Evolutionary conservation across 2,329 filamentous ascomycete species (phyloP), one percentile per base, ranked within the genome.

Genomic region (Pseudonectria foliicola): DNA sequence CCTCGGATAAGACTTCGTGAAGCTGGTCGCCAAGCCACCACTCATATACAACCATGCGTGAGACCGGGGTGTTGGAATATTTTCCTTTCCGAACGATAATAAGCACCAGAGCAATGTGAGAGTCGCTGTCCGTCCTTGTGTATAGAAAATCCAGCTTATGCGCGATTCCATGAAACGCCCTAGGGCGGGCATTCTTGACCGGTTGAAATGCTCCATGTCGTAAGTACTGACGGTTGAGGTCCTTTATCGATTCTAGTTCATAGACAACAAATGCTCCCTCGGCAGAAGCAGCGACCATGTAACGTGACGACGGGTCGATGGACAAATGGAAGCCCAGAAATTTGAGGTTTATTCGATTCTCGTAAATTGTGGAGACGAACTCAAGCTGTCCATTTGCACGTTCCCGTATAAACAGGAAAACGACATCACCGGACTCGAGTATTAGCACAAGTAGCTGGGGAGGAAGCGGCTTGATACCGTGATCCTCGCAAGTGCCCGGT

Each of bases 71-170:
- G 3, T 40, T 38, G 8, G 35, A 42, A 3, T 10, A 38, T 6
- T 43, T 41, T 36, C 70, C 68, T 23, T 64, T 62, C 24, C 60
- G 63, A 33, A 71, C 59, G 12, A 76, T 50, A 13, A 82, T 70
- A 27, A 95, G 63, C 10, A 95, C 64, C 4, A 96, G 68, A n/a
- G 93, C 80, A 28, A 93, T 75, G 48, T 80, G 79, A 35, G 80
- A 68, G 8, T 77, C 70, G 40, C 89, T 80, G 34, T 77, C 71
- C 1, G 72, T 61, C 8, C 71, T 70, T 7, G 88, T 85, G 39
- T 83, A 77, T 3, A 98, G 68, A 45, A 96, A 98, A 14, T 88
- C 83, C 69, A 95, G 80, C 48, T 86, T 84, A 49, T 90, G 70
- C 36, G 96, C 85, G n/a, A 80, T 69, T 1, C 85, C 88, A 7